Base-by-base conservation (phyloP, 495 filamentous ascomycete species). In the Podospora australis region DNA sequence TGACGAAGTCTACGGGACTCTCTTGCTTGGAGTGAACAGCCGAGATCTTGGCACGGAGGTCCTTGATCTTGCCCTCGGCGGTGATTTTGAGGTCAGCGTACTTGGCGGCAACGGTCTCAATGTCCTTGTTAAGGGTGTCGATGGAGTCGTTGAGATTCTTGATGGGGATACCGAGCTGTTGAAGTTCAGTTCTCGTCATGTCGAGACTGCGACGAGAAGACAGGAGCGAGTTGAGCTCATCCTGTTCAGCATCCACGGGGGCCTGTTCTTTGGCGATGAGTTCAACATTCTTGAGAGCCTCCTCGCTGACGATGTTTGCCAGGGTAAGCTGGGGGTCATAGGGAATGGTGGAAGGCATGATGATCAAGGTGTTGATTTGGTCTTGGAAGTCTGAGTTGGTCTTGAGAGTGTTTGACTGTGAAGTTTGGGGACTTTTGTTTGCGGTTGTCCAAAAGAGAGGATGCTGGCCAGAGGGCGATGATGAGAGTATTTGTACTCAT, bases 1-100 rank as follows among this genome's bases (percentile, higher is more conserved):
- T 26, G 41, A 26, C 20, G 17, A 25, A 44, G 41, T 44, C 41
- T 20, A 44, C 16, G 5, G 41, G 41, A 17, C 41, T 44, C 17
- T 44, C 41, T 9, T 3, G 3, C 9, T 44, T 4, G 4, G 41
- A 4, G 14, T 44, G 20, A 9, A 44, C 41, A n/a, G 28, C 28
- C 28, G 28, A 30, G 28, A 30, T 30, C 13, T 30, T 6, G n/a
- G 28, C 7, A 30, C 28, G 28, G n/a, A n/a, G 7, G 7, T 30
- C 13, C 7, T 30, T 6, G 28, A 30, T 30, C 7, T 6, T 6
- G 7, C 13, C 28, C 7, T 6, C 28, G n/a, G 28, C 7, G 7
- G 7, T 30, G 28, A 30, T n/a, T n/a, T 30, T 30, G 7, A 7
- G 7, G 7, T 30, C 28, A 30, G n/a, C 13, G 28, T 30, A 30